A percentile compares a stretch with the other conserved stretches of the same genome.
Conservation (phyloP, 495 filamentous ascomycete genomes). For the Penicillium flavigenum region DNA sequence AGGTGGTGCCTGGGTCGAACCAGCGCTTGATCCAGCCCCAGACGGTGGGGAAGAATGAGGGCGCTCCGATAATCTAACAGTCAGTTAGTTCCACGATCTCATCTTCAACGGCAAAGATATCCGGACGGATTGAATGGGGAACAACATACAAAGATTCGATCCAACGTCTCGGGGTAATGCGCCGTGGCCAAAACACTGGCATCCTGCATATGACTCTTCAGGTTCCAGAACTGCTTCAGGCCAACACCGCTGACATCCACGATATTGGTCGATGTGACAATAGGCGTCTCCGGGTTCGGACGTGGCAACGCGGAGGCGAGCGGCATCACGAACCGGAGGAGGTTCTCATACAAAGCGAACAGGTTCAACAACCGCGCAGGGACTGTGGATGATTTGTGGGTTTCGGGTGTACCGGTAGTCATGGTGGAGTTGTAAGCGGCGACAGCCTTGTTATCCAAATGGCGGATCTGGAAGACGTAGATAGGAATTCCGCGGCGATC, state of each 20-base stretch:
- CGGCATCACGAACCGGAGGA: slow-evolving; percentile 83
- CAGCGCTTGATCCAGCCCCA: slow-evolving; percentile 95
- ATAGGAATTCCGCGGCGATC: slow-evolving; percentile 87
- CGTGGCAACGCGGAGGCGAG: slow-evolving; percentile 73
- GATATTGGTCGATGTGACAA: slow-evolving; percentile 85
- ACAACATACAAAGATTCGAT: slow-evolving; percentile 72
- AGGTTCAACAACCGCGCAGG: slow-evolving; percentile 70
- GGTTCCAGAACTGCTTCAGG: slow-evolving; percentile 89
- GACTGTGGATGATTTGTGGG: slow-evolving; percentile 49
- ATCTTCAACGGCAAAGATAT: background rate
- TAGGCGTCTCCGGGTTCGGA: slow-evolving; percentile 69
- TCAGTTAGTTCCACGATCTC: slow-evolving; percentile 7
- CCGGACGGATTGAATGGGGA: background rate
- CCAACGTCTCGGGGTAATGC: slow-evolving; percentile 88
- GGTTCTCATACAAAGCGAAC: slow-evolving; percentile 85
- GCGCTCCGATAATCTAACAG: slow-evolving; percentile 76
- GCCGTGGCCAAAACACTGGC: slow-evolving; percentile 82
- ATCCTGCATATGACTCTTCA: slow-evolving; percentile 89
- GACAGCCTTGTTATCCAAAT: slow-evolving; percentile 78
- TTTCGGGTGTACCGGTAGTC: slow-evolving; percentile 57
- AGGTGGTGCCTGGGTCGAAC: slow-evolving; percentile 91
- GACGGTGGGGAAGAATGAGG: slow-evolving; percentile 87
- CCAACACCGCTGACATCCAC: slow-evolving; percentile 83
- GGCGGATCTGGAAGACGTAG: slow-evolving; percentile 82
- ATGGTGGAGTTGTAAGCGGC: slow-evolving; percentile 67